Conservation (phyloP, 768 basidiomycete species). For the Leccinellum albellum region DNA sequence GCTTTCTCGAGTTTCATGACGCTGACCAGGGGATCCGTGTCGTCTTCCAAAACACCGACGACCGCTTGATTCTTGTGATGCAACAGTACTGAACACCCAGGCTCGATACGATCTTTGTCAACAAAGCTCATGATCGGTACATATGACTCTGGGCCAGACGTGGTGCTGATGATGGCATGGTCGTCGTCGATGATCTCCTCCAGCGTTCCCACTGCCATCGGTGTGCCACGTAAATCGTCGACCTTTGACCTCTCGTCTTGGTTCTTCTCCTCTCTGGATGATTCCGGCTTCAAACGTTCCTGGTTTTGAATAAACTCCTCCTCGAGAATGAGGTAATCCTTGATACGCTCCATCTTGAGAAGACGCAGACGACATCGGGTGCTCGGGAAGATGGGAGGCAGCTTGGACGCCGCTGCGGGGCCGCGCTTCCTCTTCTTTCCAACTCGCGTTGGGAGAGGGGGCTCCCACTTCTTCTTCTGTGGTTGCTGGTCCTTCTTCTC, state of each 20-base stretch:
- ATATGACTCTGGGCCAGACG: constrained; percentile 94
- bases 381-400: constrained; percentile 90
- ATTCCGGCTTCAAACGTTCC: constrained; percentile 83
- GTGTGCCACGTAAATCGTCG: constrained; percentile 90
- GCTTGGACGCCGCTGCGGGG: constrained; percentile 86
- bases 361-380: constrained; percentile 94
- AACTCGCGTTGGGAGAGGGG: constrained; percentile 92
- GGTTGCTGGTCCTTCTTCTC: constrained; percentile 43
- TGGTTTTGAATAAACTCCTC: constrained; percentile 94
- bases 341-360: constrained; percentile 96
- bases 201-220: constrained; percentile 97
- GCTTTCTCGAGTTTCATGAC: constrained; percentile 99
- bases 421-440: constrained; percentile 95
- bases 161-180: constrained; percentile 97
- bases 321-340: constrained; percentile 94
- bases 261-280: constrained; percentile 88
- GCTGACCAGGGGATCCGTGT: constrained; percentile 92
- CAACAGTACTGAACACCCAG: constrained; percentile 89
- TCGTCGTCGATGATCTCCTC: constrained; percentile 98
- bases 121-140: constrained; percentile 97
- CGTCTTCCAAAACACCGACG: constrained; percentile 93
- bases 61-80: constrained; percentile 96
- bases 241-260: constrained; percentile 92
- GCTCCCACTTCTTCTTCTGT: constrained; percentile 95
- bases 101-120: constrained; percentile 96